Percentiles rank a stretch among this genome's conserved stretches.
Conservation (phyloP, 345 rosid species). For the Gossypium ekmanianum region DNA sequence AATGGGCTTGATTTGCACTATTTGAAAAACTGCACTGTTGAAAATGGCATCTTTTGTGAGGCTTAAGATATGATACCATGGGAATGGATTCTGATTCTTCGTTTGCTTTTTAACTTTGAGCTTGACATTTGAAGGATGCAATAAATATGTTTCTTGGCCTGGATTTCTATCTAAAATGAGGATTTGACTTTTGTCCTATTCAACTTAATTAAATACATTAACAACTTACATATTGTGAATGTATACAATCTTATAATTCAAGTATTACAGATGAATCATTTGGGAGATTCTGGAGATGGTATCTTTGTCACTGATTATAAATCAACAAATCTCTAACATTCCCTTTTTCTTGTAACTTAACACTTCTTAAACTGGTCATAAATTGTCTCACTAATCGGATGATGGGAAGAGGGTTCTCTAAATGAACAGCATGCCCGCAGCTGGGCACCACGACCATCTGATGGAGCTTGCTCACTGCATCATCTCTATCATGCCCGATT, state of each 20-base stretch:
- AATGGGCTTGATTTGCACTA: neutral
- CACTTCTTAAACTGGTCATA: constrained; percentile 29
- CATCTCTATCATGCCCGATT: constrained; percentile 26
- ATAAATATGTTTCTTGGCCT: no score
- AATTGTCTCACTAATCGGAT: constrained; percentile 55
- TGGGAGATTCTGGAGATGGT: no score
- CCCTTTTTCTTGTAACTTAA: constrained; percentile 21
- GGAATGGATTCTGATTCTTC: neutral
- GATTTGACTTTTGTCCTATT: no score
- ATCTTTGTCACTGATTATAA: neutral
- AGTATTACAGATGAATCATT: no score
- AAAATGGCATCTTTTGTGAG: neutral
- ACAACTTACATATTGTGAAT: no score
- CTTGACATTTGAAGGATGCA: no score
- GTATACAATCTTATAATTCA: no score
- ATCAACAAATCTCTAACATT: constrained; percentile 10
- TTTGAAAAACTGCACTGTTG: neutral
- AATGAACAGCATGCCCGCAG: constrained; percentile 84
- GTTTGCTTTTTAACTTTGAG: no score
- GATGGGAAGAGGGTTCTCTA: constrained; percentile 74
- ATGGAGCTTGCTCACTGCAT: constrained; percentile 10
- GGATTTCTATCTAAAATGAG: no score
- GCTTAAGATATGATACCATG: no score
- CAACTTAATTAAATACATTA: no score
- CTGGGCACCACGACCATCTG: constrained; percentile 55